Base-by-base conservation (phyloP, 768 basidiomycete genomes). In the Termitomyces sp. region DNA sequence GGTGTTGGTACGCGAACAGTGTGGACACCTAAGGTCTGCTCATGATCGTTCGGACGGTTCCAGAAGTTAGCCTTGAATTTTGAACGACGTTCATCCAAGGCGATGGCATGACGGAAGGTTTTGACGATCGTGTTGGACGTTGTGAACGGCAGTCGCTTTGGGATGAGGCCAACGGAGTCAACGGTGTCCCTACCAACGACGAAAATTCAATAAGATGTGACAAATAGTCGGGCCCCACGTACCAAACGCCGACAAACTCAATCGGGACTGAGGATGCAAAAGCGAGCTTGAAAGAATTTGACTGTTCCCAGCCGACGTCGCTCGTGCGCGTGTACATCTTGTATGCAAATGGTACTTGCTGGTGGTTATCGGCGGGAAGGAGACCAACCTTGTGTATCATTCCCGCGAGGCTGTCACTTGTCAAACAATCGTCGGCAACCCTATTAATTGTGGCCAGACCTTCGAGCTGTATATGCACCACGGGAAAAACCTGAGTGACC, bases 111-210 rank as follows among this genome's bases (percentile, higher is more conserved):
- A 17, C 86, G 76, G 67, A 87, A 84, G 17, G 79, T 76, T 5
- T 74, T 74, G 42, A 85, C 79, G 58, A 79, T 79, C 9, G 73
- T 76, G 46, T 84, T 82, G 3, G 79, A 79, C 2, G 74, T 77
- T 1, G 81, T 80, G 63, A 86, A 85, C 0, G 85, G 85, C 5
- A 86, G 73, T 5, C 79, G 71, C 27, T 75, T 75, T 2, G 77
- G 76, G 50, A 84, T 70, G 40, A 82, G 46, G 11, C 84, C 84
- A 14, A 86, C 83, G 0, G 84, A 86, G 21, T 79, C 78, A 5
- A 88, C 85, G 1, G 84, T 87, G 60, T 88, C 86, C 83, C 85
- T 86, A n/a, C n/a, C n/a, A 28, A 14, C 10, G 47, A n/a, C n/a
- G n/a, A n/a, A 7, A 25, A 10, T 5, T 39, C 21, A 9, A 47